Base-by-base conservation (phyloP, 495 filamentous ascomycete species). In the Amorphotheca resinae region DNA sequence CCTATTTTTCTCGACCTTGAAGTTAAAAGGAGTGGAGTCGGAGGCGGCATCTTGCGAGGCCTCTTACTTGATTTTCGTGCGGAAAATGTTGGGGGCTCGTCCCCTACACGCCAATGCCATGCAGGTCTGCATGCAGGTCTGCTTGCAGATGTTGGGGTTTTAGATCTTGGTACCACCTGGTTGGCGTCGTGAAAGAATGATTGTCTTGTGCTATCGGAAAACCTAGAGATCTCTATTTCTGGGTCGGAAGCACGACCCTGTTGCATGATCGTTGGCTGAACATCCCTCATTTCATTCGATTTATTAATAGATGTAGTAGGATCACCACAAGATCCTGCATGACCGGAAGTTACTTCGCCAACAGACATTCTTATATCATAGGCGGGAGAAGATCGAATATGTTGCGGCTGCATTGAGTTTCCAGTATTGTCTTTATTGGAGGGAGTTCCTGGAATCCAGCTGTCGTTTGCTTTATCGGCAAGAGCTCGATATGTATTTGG, bases 21-120 rank as follows among this genome's bases (percentile, higher is more conserved):
- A 33, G 60, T 61, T 9, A 73, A 42, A 35, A 64, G 55, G 11
- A 75, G 55, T 28, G 69, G 71, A 11, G 67, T 57, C 4, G 71
- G 69, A 9, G 68, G 64, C 8, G 66, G 59, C 59, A 68, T 65
- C 44, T 41, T 64, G 50, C 22, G 51, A 45, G 49, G 53, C 58
- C 39, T 46, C 12, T 35, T 28, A 17, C 22, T 46, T 22, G 35
- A 20, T 49, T 57, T 62, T 41, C 66, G 55, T n/a, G 57, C 60
- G 4, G 70, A 73, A 56, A 75, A 75, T 2, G 64, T 59, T 12
- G 69, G 71, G 31, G 67, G 67, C 9, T 68, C 61, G 16, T 75
- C 70, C 16, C 71, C 71, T 18, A 73, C 54, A 1, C 71, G 67
- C 14, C 59, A 57, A 52, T 73, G 70, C 61, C 67, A 74, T n/a